Percentiles rank a stretch among this genome's conserved stretches.
phyloP scores from a whole-genome alignment of 768 basidiomycete species.

The Mycena galericulata region DNA sequence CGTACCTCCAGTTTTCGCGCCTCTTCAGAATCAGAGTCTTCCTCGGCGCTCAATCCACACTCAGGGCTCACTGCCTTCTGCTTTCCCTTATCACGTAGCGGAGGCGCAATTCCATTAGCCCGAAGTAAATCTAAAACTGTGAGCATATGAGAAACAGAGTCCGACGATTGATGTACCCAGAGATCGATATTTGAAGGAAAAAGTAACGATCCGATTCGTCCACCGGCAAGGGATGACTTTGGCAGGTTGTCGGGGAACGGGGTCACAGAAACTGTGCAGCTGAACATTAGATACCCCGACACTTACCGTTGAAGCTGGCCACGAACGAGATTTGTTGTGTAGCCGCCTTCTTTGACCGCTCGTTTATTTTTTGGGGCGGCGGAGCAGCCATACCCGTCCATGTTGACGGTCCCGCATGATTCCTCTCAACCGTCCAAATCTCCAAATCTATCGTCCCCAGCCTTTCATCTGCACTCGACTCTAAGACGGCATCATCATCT shows the following conservation, averaged over 20 bases:
- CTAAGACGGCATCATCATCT: constrained; percentile 12
- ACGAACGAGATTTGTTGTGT: constrained; percentile 41
- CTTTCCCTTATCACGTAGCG: constrained; percentile 16
- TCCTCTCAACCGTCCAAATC: constrained; percentile 20
- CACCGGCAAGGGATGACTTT: constrained; percentile 10
- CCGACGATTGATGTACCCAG: constrained; percentile 27
- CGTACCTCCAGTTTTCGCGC: constrained; percentile 16
- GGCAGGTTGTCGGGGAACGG: constrained; percentile 4
- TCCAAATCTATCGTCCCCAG: constrained; percentile 22
- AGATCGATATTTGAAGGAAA: constrained; percentile 42
- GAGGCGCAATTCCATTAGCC: constrained; percentile 20
- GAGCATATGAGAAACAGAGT: background rate
- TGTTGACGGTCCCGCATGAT: background rate
- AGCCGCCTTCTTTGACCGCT: constrained; percentile 40
- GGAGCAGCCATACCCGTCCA: constrained; percentile 12
- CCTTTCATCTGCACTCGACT: background rate
- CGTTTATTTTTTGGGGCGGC: constrained; percentile 35
- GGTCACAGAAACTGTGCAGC: constrained; percentile 1
- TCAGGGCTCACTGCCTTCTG: constrained; percentile 8
- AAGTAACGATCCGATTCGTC: constrained; percentile 29
- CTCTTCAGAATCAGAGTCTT: constrained; percentile 21
- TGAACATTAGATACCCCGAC: background rate
- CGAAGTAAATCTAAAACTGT: constrained; percentile 12
- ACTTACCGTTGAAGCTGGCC: background rate
- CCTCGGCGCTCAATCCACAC: constrained; percentile 10